Base-by-base conservation (phyloP, 139 green algal genomes). In the Prasinococcaceae sp. region DNA sequence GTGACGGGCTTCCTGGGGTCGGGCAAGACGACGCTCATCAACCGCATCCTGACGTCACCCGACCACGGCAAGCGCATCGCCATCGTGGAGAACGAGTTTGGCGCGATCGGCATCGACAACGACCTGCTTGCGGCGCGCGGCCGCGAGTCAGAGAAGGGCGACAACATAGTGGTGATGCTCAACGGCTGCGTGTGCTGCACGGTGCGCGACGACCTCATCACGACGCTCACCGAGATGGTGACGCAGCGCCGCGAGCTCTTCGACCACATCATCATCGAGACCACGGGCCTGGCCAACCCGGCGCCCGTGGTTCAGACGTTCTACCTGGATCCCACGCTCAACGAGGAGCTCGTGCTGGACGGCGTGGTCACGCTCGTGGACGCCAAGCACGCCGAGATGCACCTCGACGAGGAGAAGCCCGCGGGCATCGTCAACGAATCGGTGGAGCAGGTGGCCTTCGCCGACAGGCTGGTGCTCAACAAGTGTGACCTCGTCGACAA, bases 151-250 rank as follows among this genome's bases (percentile, higher is more conserved):
- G 32, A 61, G 66, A 19, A 67, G 59, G 20, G 73, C 53, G 79
- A 67, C 10, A 84, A 94, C 58, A 67, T 71, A 22, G 75, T 89
- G 42, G 75, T 87, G 62, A 79, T 97, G 14, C 86, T 84, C 53
- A 97, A 97, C 55, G 80, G 88, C 24, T 97, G 88, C 75, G 66
- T 94, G 33, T 97, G 88, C 80, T 97, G 88, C 73, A 93, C 85
- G 2, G 85, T 94, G 23, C 69, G 81, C 4, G 82, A 81, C 22
- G 86, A 95, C 68, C 76, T 95, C 9, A 75, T 95, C 5, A 56
- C 80, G 3, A 88, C 83, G 48, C 64, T 95, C 5, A 66, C 68
- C 35, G 70, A 72, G 19, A 72, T 95, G 68, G 77, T 88, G 48
- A 32, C 58, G 16, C 33, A 19, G 5, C 52, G 41, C 22, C 8